A percentile compares a stretch with the other conserved stretches of the same genome.
phyloP scores from a whole-genome alignment of 1,284 basidiomycete genomes.

The Sanghuangporus baumii region DNA sequence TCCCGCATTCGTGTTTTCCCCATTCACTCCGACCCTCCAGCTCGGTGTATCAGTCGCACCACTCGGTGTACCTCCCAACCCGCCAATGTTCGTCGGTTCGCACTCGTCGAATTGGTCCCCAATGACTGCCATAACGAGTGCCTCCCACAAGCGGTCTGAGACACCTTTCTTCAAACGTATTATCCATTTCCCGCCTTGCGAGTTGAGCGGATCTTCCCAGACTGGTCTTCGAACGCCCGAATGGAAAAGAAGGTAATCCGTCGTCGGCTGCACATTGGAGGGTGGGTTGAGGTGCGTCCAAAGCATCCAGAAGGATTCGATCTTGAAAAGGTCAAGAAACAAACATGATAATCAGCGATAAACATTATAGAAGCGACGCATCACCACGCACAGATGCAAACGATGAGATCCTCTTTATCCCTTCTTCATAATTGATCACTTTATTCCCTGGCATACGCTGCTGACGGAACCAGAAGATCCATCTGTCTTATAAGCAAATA shows the following conservation, averaged over 20 bases:
- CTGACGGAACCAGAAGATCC: constrained; percentile 84
- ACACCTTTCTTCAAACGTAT: constrained; percentile 80
- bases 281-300: constrained; percentile 77
- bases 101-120: constrained; percentile 76
- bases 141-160: constrained; percentile 79
- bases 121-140: constrained; percentile 69
- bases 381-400: constrained; percentile 62
- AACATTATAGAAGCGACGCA: not conserved
- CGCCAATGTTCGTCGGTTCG: constrained; percentile 25
- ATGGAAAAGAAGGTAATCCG: constrained; percentile 84
- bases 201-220: constrained; percentile 87
- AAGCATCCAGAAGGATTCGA: constrained; percentile 81
- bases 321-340: constrained; percentile 33
- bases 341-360: not conserved
- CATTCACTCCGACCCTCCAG: constrained; percentile 2
- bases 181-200: constrained; percentile 89
- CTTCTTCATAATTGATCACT: constrained; percentile 76
- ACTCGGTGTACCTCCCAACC: not conserved
- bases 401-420: constrained; percentile 78
- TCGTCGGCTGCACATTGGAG: constrained; percentile 67
- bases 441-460: constrained; percentile 77
- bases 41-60: constrained; percentile 3
- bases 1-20: constrained; percentile 18
- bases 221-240: constrained; percentile 75
- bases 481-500: constrained; percentile 37